Conservation (phyloP, 1,284 basidiomycete species). For the Melampsora larici-populina region DNA sequence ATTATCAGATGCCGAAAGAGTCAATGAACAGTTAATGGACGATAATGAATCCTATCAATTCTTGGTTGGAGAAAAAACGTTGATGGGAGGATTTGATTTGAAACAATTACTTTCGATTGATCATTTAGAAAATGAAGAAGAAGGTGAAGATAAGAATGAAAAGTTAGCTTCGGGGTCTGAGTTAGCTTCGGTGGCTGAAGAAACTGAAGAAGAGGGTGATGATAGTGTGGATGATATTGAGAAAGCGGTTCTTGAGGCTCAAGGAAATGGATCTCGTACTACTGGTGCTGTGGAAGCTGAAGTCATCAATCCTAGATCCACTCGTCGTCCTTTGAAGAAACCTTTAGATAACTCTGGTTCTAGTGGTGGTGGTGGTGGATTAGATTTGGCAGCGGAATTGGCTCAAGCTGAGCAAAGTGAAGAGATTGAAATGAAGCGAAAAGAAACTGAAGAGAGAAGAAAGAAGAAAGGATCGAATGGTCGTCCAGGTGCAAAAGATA, state of each 20-base stretch:
- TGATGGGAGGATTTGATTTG: constrained; percentile 63
- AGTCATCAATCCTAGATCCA: background rate
- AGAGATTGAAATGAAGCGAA: constrained; percentile 59
- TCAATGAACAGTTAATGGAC: constrained; percentile 58
- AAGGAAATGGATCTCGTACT: constrained; percentile 35
- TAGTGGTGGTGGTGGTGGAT: constrained; percentile 76
- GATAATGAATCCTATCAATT: constrained; percentile 95
- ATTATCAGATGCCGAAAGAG: constrained; percentile 30
- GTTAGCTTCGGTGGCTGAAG: constrained; percentile 24
- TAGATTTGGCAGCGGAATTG: constrained; percentile 83
- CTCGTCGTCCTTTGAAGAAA: constrained; percentile 37
- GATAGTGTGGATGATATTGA: constrained; percentile 34
- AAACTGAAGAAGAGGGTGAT: constrained; percentile 53
- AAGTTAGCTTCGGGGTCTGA: background rate
- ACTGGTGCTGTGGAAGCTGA: constrained; percentile 42
- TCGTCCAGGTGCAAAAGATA: constrained; percentile 46
- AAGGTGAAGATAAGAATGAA: background rate
- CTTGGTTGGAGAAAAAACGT: constrained; percentile 76
- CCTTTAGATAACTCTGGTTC: constrained; percentile 74
- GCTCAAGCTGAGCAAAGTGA: constrained; percentile 80
- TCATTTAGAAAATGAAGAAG: background rate
- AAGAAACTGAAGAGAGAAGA: constrained; percentile 1
- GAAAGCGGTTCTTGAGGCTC: constrained; percentile 33
- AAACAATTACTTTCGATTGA: constrained; percentile 56
- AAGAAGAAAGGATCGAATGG: constrained; percentile 27